A percentile compares a stretch with the other conserved stretches of the same genome.
Conservation (phyloP, 805 yeast genomes). For the Metschnikowia borealis region DNA sequence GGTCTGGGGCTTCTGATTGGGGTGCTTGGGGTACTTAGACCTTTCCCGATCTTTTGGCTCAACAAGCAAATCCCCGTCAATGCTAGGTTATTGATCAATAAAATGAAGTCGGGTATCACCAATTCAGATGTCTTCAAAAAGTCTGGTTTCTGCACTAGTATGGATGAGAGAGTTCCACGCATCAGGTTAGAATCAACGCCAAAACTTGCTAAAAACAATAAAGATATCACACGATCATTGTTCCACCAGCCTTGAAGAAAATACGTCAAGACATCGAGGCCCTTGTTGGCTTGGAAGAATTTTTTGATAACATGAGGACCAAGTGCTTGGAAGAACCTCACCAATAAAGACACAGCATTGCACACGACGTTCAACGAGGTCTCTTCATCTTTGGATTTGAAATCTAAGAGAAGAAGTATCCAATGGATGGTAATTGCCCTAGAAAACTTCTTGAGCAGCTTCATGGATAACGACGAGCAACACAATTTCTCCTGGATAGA, state of each 20-base stretch:
- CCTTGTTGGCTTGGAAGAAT: slow-evolving; percentile 48
- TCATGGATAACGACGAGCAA: slow-evolving; percentile 37
- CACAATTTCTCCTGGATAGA: slow-evolving; percentile 37
- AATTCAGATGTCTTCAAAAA: slow-evolving; percentile 5
- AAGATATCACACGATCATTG: slow-evolving; percentile 41
- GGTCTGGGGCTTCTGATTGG: slow-evolving; percentile 17
- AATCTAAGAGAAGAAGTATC: slow-evolving; percentile 51
- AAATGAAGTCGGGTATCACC: slow-evolving; percentile 46
- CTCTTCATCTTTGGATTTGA: slow-evolving; percentile 15
- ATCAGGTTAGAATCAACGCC: slow-evolving; percentile 29
- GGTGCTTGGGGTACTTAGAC: slow-evolving; percentile 33
- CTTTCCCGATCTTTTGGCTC: slow-evolving; percentile 28
- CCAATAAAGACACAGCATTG: slow-evolving; percentile 44
- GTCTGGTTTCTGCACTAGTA: slow-evolving; percentile 2
- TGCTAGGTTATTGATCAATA: slow-evolving; percentile 28
- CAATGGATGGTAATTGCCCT: slow-evolving; percentile 63
- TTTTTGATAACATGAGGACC: slow-evolving; percentile 45
- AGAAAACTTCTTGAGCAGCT: slow-evolving; percentile 40
- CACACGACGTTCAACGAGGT: slow-evolving; percentile 32
- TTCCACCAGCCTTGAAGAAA: slow-evolving; percentile 46
- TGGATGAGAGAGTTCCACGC: background rate
- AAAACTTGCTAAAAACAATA: slow-evolving; percentile 44
- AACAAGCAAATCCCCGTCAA: slow-evolving; percentile 30
- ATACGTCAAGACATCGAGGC: slow-evolving; percentile 46
- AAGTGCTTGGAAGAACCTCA: slow-evolving; percentile 44